Percentiles rank a stretch among this genome's conserved stretches.
These are phyloP conservation scores for Mycosphaerella sp. DNA, from an alignment of 2,329 filamentous ascomycete species.

Conservation along the genomic window DNA sequence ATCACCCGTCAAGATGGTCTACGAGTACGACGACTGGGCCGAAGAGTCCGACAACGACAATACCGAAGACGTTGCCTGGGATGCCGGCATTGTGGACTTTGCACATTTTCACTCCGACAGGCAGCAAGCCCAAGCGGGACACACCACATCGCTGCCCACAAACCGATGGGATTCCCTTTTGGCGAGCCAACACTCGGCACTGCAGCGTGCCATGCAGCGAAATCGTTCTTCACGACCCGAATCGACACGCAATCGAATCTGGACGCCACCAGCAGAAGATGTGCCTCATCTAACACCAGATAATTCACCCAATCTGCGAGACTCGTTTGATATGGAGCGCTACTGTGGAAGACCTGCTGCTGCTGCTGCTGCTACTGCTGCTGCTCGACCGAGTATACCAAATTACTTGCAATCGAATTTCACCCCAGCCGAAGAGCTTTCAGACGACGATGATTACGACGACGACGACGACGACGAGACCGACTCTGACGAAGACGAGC, in stretches of 20 bases:
- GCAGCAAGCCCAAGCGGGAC: constrained; percentile 23
- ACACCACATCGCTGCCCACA: constrained; percentile 16
- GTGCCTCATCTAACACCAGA: constrained; percentile 32
- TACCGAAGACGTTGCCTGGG: constrained; percentile 28
- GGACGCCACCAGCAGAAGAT: constrained; percentile 20
- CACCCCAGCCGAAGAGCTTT: constrained; percentile 15
- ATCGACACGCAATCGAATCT: constrained; percentile 9
- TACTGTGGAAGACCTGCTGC: constrained; percentile 12
- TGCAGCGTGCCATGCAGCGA: constrained; percentile 25
- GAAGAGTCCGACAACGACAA: constrained; percentile 25
- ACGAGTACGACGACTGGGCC: constrained; percentile 29
- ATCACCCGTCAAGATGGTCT: constrained; percentile 24
- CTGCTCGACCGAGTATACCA: constrained; percentile 16
- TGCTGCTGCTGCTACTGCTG: not conserved
- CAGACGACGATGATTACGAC: constrained; percentile 10
- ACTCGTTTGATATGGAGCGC: constrained; percentile 27
- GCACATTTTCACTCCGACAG: constrained; percentile 29
- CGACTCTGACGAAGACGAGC: constrained; percentile 23
- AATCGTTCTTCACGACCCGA: constrained; percentile 15
- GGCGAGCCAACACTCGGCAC: constrained; percentile 21
- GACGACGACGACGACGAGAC: constrained; percentile 20
- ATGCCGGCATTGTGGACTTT: constrained; percentile 33
- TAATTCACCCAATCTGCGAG: constrained; percentile 27
- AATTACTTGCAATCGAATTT: constrained; percentile 21
- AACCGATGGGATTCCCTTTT: constrained; percentile 26